Percentiles rank a stretch among this genome's conserved stretches.
Evolutionary conservation across 176 grass and related monocot species (phyloP).

Genomic region (Carex parvula): DNA sequence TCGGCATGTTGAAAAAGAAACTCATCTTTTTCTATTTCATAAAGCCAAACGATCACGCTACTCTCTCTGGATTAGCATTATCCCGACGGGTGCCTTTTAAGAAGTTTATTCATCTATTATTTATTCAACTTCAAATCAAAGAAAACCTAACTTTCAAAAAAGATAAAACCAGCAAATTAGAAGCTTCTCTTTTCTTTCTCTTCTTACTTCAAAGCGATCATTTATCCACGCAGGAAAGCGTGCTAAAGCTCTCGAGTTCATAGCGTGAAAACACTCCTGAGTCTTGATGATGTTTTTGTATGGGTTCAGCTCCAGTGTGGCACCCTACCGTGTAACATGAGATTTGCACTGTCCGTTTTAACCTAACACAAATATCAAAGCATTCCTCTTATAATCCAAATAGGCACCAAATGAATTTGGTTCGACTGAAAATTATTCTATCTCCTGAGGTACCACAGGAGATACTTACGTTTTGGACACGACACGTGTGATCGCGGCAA

Average conservation of each 20-base stretch:
- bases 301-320: no score
- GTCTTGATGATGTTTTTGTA: background rate
- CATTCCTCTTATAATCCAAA: no score
- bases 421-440: no score
- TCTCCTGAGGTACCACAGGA: no score
- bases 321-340: no score
- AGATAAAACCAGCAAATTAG: background rate
- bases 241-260: background rate
- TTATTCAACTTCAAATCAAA: background rate
- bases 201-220: background rate
- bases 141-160: background rate
- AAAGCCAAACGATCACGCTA: background rate
- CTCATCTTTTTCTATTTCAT: background rate
- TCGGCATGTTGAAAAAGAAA: constrained; percentile 7
- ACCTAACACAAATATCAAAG: no score
- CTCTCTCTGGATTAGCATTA: background rate
- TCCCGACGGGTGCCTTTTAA: background rate
- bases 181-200: background rate
- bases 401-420: no score
- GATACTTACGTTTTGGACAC: no score
- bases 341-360: no score
- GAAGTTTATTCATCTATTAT: background rate
- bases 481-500: no score
- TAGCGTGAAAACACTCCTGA: background rate
- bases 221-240: background rate